phyloP scores from a whole-genome alignment of 2,329 filamentous ascomycete species.

The Cladosporium sp. region DNA sequence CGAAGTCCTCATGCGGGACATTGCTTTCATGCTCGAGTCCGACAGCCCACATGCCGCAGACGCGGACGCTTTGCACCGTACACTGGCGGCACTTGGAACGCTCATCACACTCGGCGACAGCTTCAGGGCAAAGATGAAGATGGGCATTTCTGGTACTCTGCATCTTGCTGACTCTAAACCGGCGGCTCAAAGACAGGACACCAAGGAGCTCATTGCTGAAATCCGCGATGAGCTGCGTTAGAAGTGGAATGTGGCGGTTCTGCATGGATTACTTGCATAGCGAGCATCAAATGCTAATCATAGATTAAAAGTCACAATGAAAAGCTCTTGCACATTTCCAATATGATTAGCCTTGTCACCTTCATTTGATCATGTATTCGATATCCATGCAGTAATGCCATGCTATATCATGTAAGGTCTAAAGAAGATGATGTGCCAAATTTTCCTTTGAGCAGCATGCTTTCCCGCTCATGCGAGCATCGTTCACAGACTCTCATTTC shows the following conservation, averaged over 20 bases:
- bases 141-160: constrained; percentile 53
- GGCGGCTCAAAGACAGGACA: constrained; percentile 60
- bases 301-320: not conserved
- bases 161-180: constrained; percentile 49
- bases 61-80: constrained; percentile 79
- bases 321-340: not conserved
- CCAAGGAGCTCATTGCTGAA: constrained; percentile 61
- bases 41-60: constrained; percentile 60
- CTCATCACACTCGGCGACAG: constrained; percentile 63
- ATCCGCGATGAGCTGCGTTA: constrained; percentile 52
- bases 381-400: not conserved
- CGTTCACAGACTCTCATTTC: not conserved
- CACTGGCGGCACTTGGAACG: constrained; percentile 80
- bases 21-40: constrained; percentile 35
- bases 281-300: not conserved
- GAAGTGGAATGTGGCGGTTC: not conserved
- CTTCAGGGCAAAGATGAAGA: constrained; percentile 59
- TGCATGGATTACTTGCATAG: constrained; percentile 1
- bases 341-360: not conserved
- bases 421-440: not conserved
- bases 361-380: not conserved
- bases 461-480: not conserved
- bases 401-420: no score
- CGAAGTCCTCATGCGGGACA: constrained; percentile 33
- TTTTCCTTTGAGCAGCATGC: not conserved